Conservation (phyloP, 345 rosid genomes). For the Gossypium stocksii region DNA sequence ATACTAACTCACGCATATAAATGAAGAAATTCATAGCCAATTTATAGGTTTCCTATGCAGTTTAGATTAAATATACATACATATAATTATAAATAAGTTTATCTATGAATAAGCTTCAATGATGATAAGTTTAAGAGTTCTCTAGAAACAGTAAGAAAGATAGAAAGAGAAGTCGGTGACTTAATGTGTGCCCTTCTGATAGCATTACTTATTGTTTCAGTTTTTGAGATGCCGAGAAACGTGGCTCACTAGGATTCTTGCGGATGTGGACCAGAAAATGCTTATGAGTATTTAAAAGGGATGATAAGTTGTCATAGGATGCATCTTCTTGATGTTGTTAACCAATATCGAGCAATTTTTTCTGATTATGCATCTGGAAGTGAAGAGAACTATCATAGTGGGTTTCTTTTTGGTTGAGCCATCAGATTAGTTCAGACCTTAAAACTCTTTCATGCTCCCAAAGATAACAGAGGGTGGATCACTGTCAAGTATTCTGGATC, state of each 20-base stretch:
- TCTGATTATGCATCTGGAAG: constrained; percentile 96
- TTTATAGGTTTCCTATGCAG: too few relatives aligned
- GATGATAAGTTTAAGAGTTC: too few relatives aligned
- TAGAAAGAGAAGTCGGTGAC: too few relatives aligned
- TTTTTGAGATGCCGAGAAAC: constrained; percentile 96
- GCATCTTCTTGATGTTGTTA: constrained; percentile 94
- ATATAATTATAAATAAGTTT: too few relatives aligned
- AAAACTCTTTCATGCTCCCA: constrained; percentile 92
- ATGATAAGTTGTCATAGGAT: constrained; percentile 79
- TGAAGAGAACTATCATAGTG: constrained; percentile 91
- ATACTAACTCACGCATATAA: too few relatives aligned
- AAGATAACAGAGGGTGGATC: constrained; percentile 96
- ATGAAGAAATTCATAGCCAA: too few relatives aligned
- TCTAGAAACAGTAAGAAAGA: too few relatives aligned
- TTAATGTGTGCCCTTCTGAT: constrained; percentile 19
- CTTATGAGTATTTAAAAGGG: constrained; percentile 90
- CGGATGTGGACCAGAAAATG: constrained; percentile 88
- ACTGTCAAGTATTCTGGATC: constrained; percentile 87
- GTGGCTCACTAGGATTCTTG: constrained; percentile 96
- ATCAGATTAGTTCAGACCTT: constrained; percentile 92
- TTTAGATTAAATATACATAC: too few relatives aligned
- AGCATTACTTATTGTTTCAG: constrained; percentile 38
- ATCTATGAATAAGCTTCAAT: too few relatives aligned
- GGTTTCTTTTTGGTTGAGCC: constrained; percentile 95
- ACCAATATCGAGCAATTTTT: constrained; percentile 93